Conservation (phyloP, 768 basidiomycete species). For the Dentipellis sp. region DNA sequence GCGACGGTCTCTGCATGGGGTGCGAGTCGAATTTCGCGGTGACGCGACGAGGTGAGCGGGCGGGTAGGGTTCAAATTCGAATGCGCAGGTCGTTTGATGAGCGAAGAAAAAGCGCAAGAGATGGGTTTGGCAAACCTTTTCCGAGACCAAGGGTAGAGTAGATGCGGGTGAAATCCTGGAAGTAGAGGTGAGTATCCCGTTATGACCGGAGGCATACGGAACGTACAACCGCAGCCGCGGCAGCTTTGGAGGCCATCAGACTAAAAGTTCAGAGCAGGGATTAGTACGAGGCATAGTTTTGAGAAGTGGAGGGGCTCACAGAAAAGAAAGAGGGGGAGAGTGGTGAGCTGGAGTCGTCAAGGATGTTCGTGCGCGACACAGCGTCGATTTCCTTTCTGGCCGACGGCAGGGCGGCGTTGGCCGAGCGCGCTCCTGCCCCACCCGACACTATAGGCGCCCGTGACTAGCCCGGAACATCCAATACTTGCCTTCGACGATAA, state of each 20-base stretch:
- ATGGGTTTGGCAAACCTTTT: conserved; percentile 51
- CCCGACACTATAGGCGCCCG: background rate
- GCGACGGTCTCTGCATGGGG: conserved; percentile 69
- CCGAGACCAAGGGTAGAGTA: conserved; percentile 78
- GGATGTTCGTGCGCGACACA: background rate
- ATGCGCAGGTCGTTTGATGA: too few relatives aligned
- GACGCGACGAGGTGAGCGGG: background rate
- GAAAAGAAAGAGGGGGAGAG: background rate
- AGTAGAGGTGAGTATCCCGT: conserved; percentile 5
- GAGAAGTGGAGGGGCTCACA: background rate
- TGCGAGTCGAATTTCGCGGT: background rate
- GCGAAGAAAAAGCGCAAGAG: background rate
- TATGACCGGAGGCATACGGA: conserved; percentile 2
- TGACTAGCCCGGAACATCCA: background rate
- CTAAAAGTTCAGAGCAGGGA: background rate
- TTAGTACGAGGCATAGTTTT: background rate
- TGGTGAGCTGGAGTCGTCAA: background rate
- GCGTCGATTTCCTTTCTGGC: background rate
- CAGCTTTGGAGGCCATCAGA: conserved; percentile 63
- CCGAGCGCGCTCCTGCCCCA: background rate
- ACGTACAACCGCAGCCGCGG: conserved; percentile 48
- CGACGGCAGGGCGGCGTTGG: background rate
- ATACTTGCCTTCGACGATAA: too few relatives aligned
- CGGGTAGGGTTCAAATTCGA: background rate
- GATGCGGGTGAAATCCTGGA: conserved; percentile 75